phyloP scores from a whole-genome alignment of 1,284 basidiomycete species.

The Apiotrichum siamense region DNA sequence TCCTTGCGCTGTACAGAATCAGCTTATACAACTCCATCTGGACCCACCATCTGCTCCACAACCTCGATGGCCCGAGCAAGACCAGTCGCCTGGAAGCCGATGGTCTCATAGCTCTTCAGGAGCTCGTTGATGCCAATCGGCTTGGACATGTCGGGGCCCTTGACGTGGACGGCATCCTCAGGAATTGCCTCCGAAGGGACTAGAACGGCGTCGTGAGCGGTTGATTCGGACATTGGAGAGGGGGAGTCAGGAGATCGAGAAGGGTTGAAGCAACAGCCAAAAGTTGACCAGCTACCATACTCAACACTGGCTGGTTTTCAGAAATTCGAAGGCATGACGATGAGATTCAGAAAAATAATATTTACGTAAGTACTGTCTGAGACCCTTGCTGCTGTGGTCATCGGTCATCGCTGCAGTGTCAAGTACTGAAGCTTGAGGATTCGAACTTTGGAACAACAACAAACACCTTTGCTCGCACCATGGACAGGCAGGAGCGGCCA shows the following conservation, averaged over 20 bases:
- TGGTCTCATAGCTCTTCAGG: slow-evolving; percentile 72
- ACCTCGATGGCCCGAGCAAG: slow-evolving; percentile 70
- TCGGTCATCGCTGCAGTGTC: too few relatives aligned
- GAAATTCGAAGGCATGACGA: too few relatives aligned
- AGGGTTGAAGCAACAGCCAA: too few relatives aligned
- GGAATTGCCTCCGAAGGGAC: slow-evolving; percentile 74
- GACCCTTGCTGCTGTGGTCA: too few relatives aligned
- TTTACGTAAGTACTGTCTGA: too few relatives aligned
- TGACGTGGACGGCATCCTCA: slow-evolving; percentile 63
- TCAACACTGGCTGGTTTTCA: slow-evolving; percentile 1
- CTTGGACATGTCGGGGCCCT: slow-evolving; percentile 81
- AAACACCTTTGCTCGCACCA: neutral
- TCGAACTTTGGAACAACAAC: neutral
- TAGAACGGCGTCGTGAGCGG: slow-evolving; percentile 59
- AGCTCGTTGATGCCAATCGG: slow-evolving; percentile 64
- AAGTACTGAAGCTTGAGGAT: neutral
- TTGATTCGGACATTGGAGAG: slow-evolving; percentile 14
- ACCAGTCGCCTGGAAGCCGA: slow-evolving; percentile 94
- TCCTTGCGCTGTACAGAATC: slow-evolving; percentile 31
- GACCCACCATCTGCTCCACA: slow-evolving; percentile 48
- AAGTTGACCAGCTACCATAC: too few relatives aligned
- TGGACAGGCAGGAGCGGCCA: slow-evolving; percentile 1
- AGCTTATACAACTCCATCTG: neutral
- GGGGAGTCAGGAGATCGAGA: too few relatives aligned
- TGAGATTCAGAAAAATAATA: neutral